These are phyloP conservation scores for Volvox reticuliferus DNA, from an alignment of 139 green algal genomes.

Conservation along the genomic window DNA sequence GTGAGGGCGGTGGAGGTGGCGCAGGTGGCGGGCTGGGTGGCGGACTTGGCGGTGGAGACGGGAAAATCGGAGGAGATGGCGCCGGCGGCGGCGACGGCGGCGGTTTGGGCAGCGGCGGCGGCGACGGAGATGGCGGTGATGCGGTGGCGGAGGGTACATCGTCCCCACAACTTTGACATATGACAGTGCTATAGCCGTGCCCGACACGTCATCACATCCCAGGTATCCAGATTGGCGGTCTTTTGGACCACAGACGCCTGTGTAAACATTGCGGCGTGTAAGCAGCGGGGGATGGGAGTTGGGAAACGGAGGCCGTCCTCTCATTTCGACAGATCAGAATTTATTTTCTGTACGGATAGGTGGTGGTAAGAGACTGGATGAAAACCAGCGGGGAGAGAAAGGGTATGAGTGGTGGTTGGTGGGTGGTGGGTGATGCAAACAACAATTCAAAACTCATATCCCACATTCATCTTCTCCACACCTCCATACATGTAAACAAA, in stretches of 20 bases:
- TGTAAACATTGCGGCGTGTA: no score
- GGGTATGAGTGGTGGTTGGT: background rate
- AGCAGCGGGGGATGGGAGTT: no score
- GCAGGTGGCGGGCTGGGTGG: background rate
- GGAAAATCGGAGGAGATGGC: background rate
- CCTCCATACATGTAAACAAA: no score
- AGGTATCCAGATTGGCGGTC: background rate
- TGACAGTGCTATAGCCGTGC: background rate
- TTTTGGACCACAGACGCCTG: background rate
- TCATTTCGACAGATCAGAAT: no score
- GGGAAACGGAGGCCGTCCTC: no score
- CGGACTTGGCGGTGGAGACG: background rate
- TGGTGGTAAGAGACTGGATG: no score
- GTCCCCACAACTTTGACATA: background rate
- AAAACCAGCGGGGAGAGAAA: background rate
- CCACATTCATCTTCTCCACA: no score
- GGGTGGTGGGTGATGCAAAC: background rate
- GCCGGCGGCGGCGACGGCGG: background rate
- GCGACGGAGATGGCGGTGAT: background rate
- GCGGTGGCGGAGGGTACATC: slow-evolving; percentile 28
- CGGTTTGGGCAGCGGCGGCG: background rate
- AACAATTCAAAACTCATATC: no score
- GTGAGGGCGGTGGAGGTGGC: background rate
- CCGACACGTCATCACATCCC: background rate
- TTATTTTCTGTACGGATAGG: no score